A percentile compares a stretch with the other conserved stretches of the same genome.
These are phyloP conservation scores for Arthrobotrys megalospora DNA, from an alignment of 2,329 filamentous ascomycete genomes.

Conservation along the genomic window DNA sequence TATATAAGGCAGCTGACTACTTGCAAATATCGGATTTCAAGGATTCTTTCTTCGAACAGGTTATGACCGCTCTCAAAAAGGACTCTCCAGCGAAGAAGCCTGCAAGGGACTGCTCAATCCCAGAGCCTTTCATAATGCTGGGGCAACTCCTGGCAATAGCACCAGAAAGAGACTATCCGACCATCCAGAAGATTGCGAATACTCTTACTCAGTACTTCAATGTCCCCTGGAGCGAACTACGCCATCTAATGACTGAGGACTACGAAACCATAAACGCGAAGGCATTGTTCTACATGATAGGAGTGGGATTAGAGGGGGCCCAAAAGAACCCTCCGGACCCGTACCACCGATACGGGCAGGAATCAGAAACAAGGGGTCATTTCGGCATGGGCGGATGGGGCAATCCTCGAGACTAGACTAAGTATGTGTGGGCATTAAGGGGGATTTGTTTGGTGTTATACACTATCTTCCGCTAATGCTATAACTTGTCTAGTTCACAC, in stretches of 20 bases:
- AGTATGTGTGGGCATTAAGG: too few relatives aligned
- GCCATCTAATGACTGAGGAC: neutral
- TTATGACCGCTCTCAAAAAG: neutral
- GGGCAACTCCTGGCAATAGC: neutral
- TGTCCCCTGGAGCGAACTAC: neutral
- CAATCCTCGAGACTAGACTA: too few relatives aligned
- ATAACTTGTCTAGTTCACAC: too few relatives aligned
- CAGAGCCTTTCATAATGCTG: neutral
- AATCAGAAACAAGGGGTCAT: too few relatives aligned
- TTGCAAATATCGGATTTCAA: neutral
- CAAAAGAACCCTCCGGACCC: too few relatives aligned
- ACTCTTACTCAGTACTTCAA: neutral
- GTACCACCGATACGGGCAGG: too few relatives aligned
- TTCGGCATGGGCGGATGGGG: too few relatives aligned
- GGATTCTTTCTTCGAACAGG: neutral
- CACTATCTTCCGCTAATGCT: too few relatives aligned
- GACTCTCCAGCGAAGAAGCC: neutral
- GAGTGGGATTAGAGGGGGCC: neutral
- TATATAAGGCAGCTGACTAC: neutral
- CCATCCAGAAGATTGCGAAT: neutral
- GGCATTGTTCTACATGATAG: conserved; percentile 10
- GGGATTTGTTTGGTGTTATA: too few relatives aligned
- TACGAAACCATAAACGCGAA: neutral
- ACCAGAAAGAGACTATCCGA: neutral
- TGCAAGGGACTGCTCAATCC: neutral